Conservation (phyloP, 2,329 filamentous ascomycete genomes). For the Drechslerella dactyloides region DNA sequence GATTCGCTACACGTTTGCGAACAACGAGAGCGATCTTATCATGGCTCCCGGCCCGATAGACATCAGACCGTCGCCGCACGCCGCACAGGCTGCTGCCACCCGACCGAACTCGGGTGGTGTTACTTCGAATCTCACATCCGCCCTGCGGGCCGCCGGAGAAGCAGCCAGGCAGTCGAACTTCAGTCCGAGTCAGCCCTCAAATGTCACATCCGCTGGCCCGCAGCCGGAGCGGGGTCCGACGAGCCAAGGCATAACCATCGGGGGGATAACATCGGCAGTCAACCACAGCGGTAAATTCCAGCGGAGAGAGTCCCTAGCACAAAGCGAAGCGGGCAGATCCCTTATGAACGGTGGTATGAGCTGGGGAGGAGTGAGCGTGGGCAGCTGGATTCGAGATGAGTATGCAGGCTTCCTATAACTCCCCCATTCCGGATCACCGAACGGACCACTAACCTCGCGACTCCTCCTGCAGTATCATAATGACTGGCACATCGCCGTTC, state of each 20-base stretch:
- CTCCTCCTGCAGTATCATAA: constrained; percentile 74
- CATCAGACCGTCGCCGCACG: constrained; percentile 49
- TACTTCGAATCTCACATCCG: constrained; percentile 49
- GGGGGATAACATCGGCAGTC: constrained; percentile 41
- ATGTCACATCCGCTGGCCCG: constrained; percentile 47
- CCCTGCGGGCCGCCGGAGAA: constrained; percentile 42
- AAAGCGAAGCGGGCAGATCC: constrained; percentile 58
- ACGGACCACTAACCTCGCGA: constrained; percentile 10
- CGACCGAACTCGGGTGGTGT: constrained; percentile 44
- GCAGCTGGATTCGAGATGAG: constrained; percentile 98
- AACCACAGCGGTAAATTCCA: constrained; percentile 49
- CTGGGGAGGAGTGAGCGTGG: constrained; percentile 94
- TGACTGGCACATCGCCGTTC: constrained; percentile 95
- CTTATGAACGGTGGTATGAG: constrained; percentile 74
- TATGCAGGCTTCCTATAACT: constrained; percentile 65
- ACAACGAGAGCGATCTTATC: constrained; percentile 41
- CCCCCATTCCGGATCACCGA: background rate
- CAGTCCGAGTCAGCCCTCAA: constrained; percentile 45
- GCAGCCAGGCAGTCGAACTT: constrained; percentile 44
- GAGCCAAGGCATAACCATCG: constrained; percentile 49
- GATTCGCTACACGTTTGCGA: constrained; percentile 38
- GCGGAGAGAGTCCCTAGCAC: constrained; percentile 60
- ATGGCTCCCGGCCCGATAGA: constrained; percentile 51
- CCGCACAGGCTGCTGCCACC: constrained; percentile 30
- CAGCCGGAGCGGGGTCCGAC: constrained; percentile 38